A percentile compares a stretch with the other conserved stretches of the same genome.
Evolutionary conservation across 352 stramenopile species (phyloP).

Genomic region (Albugo candida): DNA sequence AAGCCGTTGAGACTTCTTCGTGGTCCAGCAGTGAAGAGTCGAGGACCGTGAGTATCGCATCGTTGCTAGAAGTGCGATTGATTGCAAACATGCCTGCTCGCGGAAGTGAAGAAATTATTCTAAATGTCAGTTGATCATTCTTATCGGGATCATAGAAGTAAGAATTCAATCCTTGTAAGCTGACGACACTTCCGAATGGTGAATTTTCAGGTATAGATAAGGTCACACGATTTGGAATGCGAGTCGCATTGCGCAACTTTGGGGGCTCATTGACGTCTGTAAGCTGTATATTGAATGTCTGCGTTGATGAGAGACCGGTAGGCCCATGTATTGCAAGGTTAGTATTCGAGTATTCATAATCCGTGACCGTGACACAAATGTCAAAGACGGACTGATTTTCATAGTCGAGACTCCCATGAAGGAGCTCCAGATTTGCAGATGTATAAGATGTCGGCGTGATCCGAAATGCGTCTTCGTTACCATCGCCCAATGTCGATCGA

Average conservation of each 20-base stretch:
- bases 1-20: constrained; percentile 1
- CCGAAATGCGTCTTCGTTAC: constrained; percentile 15
- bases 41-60: neutral
- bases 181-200: constrained; percentile 1
- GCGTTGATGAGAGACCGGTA: no score
- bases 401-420: constrained; percentile 17
- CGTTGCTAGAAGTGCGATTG: neutral
- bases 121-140: constrained; percentile 6
- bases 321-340: no score
- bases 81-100: constrained; percentile 3
- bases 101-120: constrained; percentile 2
- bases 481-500: constrained; percentile 11
- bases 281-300: constrained; percentile 6
- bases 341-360: constrained; percentile 3
- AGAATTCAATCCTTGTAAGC: neutral
- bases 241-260: neutral
- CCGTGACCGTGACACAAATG: constrained; percentile 18
- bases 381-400: constrained; percentile 17
- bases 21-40: constrained; percentile 5
- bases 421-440: constrained; percentile 23
- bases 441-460: constrained; percentile 15
- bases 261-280: constrained; percentile 12
- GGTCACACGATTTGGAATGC: neutral
- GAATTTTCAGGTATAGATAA: constrained; percentile 10
- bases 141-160: constrained; percentile 11